Base-by-base conservation (phyloP, 1,284 basidiomycete genomes). In the Athelia sp. region DNA sequence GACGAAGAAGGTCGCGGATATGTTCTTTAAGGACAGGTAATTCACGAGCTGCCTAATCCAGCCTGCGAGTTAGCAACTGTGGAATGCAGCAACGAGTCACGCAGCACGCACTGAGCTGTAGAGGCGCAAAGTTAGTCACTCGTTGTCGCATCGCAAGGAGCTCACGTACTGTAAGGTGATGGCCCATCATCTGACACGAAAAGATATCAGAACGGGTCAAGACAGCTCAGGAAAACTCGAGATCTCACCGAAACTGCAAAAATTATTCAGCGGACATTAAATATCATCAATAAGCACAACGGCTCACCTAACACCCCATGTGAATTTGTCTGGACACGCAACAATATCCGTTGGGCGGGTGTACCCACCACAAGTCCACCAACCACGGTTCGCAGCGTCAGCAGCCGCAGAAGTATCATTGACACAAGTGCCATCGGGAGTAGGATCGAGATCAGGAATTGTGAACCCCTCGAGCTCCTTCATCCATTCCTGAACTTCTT, bases 301-400 rank as follows among this genome's bases (percentile, higher is more conserved):
- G 14, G 43, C 65, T 57, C 63, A 75, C 78, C 79, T 81, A 59
- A 86, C 79, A 69, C 81, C 90, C 89, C 91, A 95, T 6, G 85
- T 88, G 60, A 79, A 63, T 70, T 87, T 86, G 60, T 82, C 78
- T 1, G 91, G 90, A 68, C 94, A 97, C 19, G 76, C 68, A 52
- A 81, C 79, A 60, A 89, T 81, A 64, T 89, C 70, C 10, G 81
- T 81, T 42, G 57, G 58, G 17, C 88, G 78, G 6, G 89, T 90
- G 65, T 79, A 82, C 34, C 88, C 87, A 63, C 90, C 89, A 62
- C 91, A 94, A n/a, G 91, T 90, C 88, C 88, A 90, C 88, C 87
- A 90, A 40, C 86, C 85, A 56, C 81, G 79, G 51, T 66, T 67
- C 9, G 76, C 71, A 36, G 86, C 82, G 42, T 81, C 63, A 4